Evolutionary conservation across 2,329 filamentous ascomycete species (phyloP).

Genomic region (Pseudopithomyces chartarum): DNA sequence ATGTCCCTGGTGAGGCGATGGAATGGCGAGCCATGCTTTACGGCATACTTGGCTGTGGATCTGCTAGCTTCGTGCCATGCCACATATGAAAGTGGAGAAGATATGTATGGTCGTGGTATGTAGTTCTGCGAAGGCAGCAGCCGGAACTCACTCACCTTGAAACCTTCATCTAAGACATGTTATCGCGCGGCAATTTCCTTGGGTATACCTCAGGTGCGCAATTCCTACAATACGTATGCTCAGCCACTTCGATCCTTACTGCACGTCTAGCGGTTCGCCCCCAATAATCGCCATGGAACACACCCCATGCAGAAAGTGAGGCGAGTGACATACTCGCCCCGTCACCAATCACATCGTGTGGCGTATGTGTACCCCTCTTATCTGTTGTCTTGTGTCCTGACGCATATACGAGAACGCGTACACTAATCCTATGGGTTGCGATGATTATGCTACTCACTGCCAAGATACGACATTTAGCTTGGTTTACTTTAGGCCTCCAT

Average conservation of each 20-base stretch:
- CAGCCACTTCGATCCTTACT: neutral
- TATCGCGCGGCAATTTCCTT: neutral
- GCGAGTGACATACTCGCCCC: neutral
- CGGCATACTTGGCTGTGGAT: neutral
- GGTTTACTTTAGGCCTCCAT: neutral
- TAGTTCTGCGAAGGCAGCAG: neutral
- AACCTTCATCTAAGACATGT: neutral
- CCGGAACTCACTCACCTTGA: neutral
- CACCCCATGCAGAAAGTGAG: neutral
- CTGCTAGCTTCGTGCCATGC: neutral
- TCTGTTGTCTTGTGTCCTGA: neutral
- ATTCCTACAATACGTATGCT: neutral
- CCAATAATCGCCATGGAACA: neutral
- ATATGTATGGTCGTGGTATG: neutral
- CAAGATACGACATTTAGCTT: neutral
- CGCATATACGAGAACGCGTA: neutral
- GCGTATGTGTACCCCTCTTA: neutral
- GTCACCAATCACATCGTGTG: neutral
- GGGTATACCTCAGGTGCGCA: neutral
- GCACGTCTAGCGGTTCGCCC: neutral
- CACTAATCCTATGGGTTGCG: neutral
- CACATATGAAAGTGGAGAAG: neutral
- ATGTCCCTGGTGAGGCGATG: conserved; percentile 2
- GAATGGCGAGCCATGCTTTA: conserved; percentile 7
- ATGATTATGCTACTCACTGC: neutral